Percentiles rank a stretch among this genome's conserved stretches.
phyloP scores from a whole-genome alignment of 2,329 filamentous ascomycete species.

The Dendryphion nanum region DNA sequence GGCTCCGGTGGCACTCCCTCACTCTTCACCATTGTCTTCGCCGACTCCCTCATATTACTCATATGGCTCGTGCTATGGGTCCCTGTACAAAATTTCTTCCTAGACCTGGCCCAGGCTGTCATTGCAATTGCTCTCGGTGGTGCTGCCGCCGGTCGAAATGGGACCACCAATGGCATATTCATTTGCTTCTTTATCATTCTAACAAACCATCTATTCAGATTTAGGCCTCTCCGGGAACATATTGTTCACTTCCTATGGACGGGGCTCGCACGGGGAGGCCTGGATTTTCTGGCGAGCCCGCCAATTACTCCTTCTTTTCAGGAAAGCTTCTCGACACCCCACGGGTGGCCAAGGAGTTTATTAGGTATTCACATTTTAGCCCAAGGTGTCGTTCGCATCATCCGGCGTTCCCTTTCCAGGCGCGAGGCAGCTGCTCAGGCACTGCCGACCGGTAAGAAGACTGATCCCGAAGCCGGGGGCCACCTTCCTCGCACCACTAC shows the following conservation, averaged over 20 bases:
- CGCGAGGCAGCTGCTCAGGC: constrained; percentile 32
- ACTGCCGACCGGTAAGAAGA: constrained; percentile 38
- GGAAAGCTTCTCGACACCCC: constrained; percentile 45
- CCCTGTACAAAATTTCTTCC: constrained; percentile 80
- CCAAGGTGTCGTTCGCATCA: constrained; percentile 69
- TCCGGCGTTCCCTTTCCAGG: constrained; percentile 51
- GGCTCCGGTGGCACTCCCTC: constrained; percentile 83
- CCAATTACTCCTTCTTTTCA: constrained; percentile 32
- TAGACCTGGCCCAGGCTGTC: constrained; percentile 89
- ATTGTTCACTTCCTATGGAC: constrained; percentile 40
- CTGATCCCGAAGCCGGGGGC: constrained; percentile 61
- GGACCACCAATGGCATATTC: constrained; percentile 69
- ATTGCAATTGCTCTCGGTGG: constrained; percentile 89
- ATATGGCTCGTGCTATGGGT: constrained; percentile 87
- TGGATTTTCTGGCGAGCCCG: constrained; percentile 40
- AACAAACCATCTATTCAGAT: constrained; percentile 51
- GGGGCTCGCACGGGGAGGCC: constrained; percentile 41
- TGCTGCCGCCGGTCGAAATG: constrained; percentile 67
- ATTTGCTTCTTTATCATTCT: constrained; percentile 69
- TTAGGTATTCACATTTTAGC: constrained; percentile 74
- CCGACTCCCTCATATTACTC: constrained; percentile 79
- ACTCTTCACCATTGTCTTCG: constrained; percentile 76
- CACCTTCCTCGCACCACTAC: constrained; percentile 34
- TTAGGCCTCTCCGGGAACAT: constrained; percentile 50
- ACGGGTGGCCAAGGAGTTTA: constrained; percentile 66